A percentile compares a stretch with the other conserved stretches of the same genome.
Evolutionary conservation across 2,329 filamentous ascomycete species (phyloP).

Genomic region (Escovopsis weberi): DNA sequence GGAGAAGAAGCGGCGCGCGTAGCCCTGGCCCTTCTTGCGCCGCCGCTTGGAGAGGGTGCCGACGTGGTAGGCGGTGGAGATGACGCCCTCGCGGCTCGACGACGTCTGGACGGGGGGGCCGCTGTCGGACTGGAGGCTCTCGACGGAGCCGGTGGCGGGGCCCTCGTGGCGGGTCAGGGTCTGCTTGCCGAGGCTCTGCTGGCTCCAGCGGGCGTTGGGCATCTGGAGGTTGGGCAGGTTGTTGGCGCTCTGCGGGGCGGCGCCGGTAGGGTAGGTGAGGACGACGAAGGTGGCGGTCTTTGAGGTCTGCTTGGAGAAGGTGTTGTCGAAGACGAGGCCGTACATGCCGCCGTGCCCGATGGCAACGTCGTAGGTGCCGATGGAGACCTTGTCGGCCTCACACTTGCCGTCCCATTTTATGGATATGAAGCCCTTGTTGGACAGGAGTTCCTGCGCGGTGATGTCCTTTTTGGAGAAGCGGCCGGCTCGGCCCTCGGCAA

Average conservation of each 20-base stretch:
- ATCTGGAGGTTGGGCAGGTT: slow-evolving; percentile 47
- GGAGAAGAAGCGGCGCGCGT: slow-evolving; percentile 87
- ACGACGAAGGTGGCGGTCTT: slow-evolving; percentile 94
- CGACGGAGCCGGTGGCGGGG: slow-evolving; percentile 38
- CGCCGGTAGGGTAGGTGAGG: slow-evolving; percentile 78
- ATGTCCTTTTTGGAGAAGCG: slow-evolving; percentile 42
- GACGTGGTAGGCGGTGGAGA: slow-evolving; percentile 52
- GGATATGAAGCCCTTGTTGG: slow-evolving; percentile 52
- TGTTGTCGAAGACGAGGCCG: slow-evolving; percentile 95
- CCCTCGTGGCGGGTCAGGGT: slow-evolving; percentile 30
- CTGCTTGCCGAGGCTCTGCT: slow-evolving; percentile 36
- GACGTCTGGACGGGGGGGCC: slow-evolving; percentile 35
- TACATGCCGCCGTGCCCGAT: slow-evolving; percentile 77
- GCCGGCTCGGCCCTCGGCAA: slow-evolving; percentile 30
- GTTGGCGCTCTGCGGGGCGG: slow-evolving; percentile 59
- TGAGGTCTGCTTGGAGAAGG: slow-evolving; percentile 87
- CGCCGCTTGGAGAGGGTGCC: slow-evolving; percentile 80
- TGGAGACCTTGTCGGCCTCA: slow-evolving; percentile 88
- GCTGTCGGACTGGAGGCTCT: slow-evolving; percentile 37
- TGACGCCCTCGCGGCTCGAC: slow-evolving; percentile 33
- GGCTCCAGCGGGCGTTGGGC: slow-evolving; percentile 25
- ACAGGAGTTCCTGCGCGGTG: slow-evolving; percentile 47
- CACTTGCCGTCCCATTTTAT: slow-evolving; percentile 88
- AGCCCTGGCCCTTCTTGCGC: slow-evolving; percentile 86
- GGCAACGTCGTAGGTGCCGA: slow-evolving; percentile 73